phyloP scores from a whole-genome alignment of 2,329 filamentous ascomycete species.

The Biscogniauxia marginata region DNA sequence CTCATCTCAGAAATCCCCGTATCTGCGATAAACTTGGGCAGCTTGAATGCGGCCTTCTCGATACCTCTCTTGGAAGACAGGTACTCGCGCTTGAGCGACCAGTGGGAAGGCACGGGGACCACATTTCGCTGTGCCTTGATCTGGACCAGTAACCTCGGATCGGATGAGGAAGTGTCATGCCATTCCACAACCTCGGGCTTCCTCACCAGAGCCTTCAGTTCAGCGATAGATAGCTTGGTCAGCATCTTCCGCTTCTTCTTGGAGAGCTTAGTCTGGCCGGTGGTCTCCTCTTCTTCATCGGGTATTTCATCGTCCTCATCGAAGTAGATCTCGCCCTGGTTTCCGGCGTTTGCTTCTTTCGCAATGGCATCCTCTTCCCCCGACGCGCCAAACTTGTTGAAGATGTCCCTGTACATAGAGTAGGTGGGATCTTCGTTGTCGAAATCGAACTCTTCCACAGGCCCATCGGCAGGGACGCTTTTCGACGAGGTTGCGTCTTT shows the following conservation, averaged over 20 bases:
- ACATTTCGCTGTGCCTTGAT: conserved; percentile 96
- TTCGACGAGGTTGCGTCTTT: conserved; percentile 36
- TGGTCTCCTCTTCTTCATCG: conserved; percentile 74
- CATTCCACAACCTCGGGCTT: conserved; percentile 96
- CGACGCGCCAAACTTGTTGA: conserved; percentile 72
- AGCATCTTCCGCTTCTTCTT: conserved; percentile 94
- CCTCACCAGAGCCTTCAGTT: conserved; percentile 86
- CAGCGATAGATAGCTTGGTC: conserved; percentile 90
- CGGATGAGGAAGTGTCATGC: conserved; percentile 90
- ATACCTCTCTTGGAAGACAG: conserved; percentile 95
- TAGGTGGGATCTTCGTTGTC: conserved; percentile 74
- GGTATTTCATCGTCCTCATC: conserved; percentile 84
- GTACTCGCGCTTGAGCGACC: conserved; percentile 96
- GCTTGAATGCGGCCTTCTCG: conserved; percentile 87
- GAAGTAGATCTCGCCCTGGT: conserved; percentile 83
- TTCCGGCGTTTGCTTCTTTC: conserved; percentile 64
- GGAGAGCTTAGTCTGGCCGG: conserved; percentile 68
- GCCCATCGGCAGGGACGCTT: conserved; percentile 43
- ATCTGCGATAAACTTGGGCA: conserved; percentile 96
- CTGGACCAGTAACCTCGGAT: conserved; percentile 85
- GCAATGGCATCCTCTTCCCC: conserved; percentile 61
- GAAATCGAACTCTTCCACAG: conserved; percentile 47
- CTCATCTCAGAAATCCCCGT: conserved; percentile 98
- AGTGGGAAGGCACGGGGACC: conserved; percentile 89
- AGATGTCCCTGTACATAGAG: conserved; percentile 79